Conservation (phyloP, 1,284 basidiomycete genomes). For the Coniferiporia weirii region DNA sequence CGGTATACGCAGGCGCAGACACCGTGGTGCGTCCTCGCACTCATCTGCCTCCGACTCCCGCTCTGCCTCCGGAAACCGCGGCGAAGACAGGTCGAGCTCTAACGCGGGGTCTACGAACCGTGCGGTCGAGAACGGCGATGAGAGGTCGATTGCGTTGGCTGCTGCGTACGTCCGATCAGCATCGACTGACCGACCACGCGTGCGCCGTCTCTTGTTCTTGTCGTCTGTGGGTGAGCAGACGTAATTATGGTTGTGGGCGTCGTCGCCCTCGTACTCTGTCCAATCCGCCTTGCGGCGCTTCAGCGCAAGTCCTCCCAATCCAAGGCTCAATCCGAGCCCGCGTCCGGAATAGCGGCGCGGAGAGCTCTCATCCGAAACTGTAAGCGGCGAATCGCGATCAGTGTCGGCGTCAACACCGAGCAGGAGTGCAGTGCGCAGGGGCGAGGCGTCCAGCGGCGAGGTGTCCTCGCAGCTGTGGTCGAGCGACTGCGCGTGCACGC, state of each 20-base stretch:
- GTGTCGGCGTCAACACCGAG: neutral
- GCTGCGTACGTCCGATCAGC: too few relatives aligned
- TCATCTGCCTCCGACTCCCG: neutral
- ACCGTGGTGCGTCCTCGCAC: neutral
- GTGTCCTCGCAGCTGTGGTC: neutral
- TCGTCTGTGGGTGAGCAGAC: neutral
- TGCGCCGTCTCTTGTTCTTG: neutral
- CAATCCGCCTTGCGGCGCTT: constrained; percentile 6
- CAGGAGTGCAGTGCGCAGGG: neutral
- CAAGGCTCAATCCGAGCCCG: neutral
- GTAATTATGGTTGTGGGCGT: neutral
- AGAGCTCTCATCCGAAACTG: neutral
- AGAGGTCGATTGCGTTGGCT: too few relatives aligned
- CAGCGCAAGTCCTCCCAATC: neutral
- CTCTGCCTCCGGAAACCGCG: neutral
- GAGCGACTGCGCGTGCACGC: neutral
- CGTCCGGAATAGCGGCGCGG: neutral
- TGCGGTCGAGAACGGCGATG: neutral
- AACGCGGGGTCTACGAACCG: neutral
- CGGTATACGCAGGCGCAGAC: neutral
- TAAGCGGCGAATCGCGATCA: neutral
- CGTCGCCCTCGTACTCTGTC: constrained; percentile 10
- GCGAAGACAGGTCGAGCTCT: neutral
- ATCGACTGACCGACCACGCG: too few relatives aligned
- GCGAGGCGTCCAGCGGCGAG: neutral